Evolutionary conservation across 495 filamentous ascomycete genomes (phyloP), one percentile per base, ranked within the genome.

Genomic region (Xylaria sp.): DNA sequence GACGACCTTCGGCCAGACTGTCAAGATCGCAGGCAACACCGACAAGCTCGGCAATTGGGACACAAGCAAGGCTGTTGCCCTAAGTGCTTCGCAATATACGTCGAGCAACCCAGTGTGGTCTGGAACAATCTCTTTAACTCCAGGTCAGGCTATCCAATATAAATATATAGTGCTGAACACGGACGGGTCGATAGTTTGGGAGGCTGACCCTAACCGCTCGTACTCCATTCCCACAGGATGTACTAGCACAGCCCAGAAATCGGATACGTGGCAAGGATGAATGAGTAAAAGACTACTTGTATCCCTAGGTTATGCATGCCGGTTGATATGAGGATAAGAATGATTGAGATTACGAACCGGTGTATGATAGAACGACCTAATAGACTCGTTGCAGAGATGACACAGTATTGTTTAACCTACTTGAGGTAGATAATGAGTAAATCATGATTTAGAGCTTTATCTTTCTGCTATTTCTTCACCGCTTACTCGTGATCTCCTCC

Each of bases 81-180:
- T 93, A 26, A 85, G 80, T 40, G 85, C 90, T 2, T 76, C 74
- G 29, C 66, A 80, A 6, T 93, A 92, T 72, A 88, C 87, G 2
- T 70, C 69, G 11, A 83, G 73, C 67, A 83, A 91, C 72, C 87
- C 87, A 2, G 67, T 90, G 12, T 93, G 91, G 91, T 84, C 68
- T 55, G 85, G 77, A 0, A 86, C 85, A 0, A 71, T 91, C 5
- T 78, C 75, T 3, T 72, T 93, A 3, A 77, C 84, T 0, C 84
- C 85, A 0, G 89, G 90, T 1, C 79, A 81, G 53, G 74, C 71
- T 8, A 82, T 93, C 37, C 71, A 90, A 77, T 93, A 93, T 75
- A 93, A 93, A 81, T 94, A 88, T 73, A 88, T 93, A 69, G 85
- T 85, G 9, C 81, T 90, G 43, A 80, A 83, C 59, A 76, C 79